Evolutionary conservation across 495 filamentous ascomycete genomes (phyloP), one percentile per base, ranked within the genome.

Genomic region (Hyaloscypha bicolor): DNA sequence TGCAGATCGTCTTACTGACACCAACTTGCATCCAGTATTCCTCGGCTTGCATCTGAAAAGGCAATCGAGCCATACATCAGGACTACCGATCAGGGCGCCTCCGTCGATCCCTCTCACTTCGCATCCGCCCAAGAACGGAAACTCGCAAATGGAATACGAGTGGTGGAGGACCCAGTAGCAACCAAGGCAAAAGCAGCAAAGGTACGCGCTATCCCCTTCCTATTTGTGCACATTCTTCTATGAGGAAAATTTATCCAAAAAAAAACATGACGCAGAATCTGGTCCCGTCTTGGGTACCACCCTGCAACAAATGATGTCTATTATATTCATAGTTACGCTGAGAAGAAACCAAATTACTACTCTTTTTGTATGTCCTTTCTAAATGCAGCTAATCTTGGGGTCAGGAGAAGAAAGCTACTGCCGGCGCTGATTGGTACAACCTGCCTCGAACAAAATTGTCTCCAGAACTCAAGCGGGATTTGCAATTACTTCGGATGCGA

Each of bases 301-400:
- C 84, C 87, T 88, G 86, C 87, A 84, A 72, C 75, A 81, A 79
- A 91, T 92, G 70, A 72, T 71, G 56, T 73, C 77, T 77, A 76
- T 79, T 83, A 82, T 86, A 82, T 86, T 93, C 93, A 97, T 97
- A 99, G 95, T 99, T 99, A 99, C 95, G 94, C 94, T 97, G 94
- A 98, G 71, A 73, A 73, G 66, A 71, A 51, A 4, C 37, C 64
- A 60, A 37, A 56, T n/a, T 31, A n/a, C 16, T n/a, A 9, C n/a
- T 35, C 52, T 64, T 63, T 9, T 58, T 52, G 48, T 66, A 48
- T 14, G 55, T 45, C 5, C 80, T 82, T 66, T 45, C 53, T 32
- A 35, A 55, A 55, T 82, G 51, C 56, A 37, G 63, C 73, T 65
- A 52, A 69, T 63, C 9, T 22, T 57, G 2, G 59, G 65, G 68